A percentile compares a stretch with the other conserved stretches of the same genome.
phyloP scores from a whole-genome alignment of 1,139 yeast species.

The Kodamaea sp. region DNA sequence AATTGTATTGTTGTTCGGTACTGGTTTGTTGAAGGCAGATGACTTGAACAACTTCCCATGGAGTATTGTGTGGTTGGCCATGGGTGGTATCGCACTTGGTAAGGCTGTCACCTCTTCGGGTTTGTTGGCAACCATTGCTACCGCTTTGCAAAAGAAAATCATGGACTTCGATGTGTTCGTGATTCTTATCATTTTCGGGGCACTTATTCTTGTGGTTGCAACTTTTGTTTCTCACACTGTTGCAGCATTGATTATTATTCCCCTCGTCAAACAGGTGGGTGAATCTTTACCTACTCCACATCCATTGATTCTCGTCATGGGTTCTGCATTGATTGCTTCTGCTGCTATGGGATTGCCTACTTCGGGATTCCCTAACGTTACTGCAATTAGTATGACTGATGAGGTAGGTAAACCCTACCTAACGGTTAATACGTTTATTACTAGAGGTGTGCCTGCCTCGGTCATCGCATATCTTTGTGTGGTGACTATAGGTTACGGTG shows the following conservation, averaged over 20 bases:
- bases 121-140: slow-evolving; percentile 74
- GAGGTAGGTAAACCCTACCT: slow-evolving; percentile 86
- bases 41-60: slow-evolving; percentile 93
- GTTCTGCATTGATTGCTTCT: slow-evolving; percentile 81
- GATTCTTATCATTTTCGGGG: slow-evolving; percentile 74
- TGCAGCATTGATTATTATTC: slow-evolving; percentile 88
- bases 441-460: slow-evolving; percentile 87
- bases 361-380: slow-evolving; percentile 94
- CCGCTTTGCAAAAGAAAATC: slow-evolving; percentile 59
- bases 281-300: slow-evolving; percentile 69
- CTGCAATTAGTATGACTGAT: slow-evolving; percentile 90
- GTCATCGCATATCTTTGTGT: slow-evolving; percentile 67
- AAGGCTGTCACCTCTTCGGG: slow-evolving; percentile 91
- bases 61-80: slow-evolving; percentile 89
- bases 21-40: slow-evolving; percentile 78
- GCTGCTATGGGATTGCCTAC: slow-evolving; percentile 97
- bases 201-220: slow-evolving; percentile 77
- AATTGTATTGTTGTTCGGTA: slow-evolving; percentile 79
- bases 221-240: slow-evolving; percentile 96
- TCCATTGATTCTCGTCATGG: slow-evolving; percentile 75
- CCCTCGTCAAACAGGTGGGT: slow-evolving; percentile 87
- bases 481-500: slow-evolving; percentile 75
- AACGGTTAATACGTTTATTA: slow-evolving; percentile 79
- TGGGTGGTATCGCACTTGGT: slow-evolving; percentile 96
- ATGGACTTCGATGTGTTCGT: slow-evolving; percentile 66